phyloP scores from a whole-genome alignment of 2,329 filamentous ascomycete genomes.

The Thelonectria olida region DNA sequence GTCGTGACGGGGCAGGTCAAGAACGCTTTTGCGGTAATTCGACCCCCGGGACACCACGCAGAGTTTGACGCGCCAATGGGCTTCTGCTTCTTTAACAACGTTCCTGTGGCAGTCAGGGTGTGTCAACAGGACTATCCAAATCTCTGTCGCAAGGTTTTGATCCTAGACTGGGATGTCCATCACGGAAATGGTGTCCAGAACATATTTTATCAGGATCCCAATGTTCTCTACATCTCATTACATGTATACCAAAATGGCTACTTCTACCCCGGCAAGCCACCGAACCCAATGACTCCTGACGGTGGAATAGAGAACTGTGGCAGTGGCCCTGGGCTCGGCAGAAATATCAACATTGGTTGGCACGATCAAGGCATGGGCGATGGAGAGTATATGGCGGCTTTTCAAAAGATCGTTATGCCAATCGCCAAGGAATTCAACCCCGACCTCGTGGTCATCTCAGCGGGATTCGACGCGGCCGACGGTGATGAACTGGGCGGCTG shows the following conservation, averaged over 20 bases:
- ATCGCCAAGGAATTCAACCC: slow-evolving; percentile 93
- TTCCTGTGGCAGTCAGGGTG: slow-evolving; percentile 88
- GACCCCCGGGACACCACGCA: slow-evolving; percentile 94
- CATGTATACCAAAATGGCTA: slow-evolving; percentile 86
- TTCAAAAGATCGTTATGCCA: slow-evolving; percentile 96
- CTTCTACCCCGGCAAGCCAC: slow-evolving; percentile 82
- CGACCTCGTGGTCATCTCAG: slow-evolving; percentile 93
- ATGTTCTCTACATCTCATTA: slow-evolving; percentile 93
- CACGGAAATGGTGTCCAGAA: slow-evolving; percentile 94
- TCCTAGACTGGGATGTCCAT: slow-evolving; percentile 89
- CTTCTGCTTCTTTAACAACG: slow-evolving; percentile 98
- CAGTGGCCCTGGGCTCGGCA: slow-evolving; percentile 62
- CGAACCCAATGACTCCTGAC: slow-evolving; percentile 66
- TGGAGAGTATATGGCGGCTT: slow-evolving; percentile 95
- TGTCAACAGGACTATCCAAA: slow-evolving; percentile 86
- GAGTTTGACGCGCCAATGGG: slow-evolving; percentile 88
- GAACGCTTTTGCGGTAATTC: slow-evolving; percentile 94
- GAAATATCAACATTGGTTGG: slow-evolving; percentile 75
- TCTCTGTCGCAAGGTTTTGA: slow-evolving; percentile 85
- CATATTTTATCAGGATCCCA: slow-evolving; percentile 94
- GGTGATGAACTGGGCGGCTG: slow-evolving; percentile 94
- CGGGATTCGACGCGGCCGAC: slow-evolving; percentile 94
- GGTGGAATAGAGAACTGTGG: slow-evolving; percentile 70
- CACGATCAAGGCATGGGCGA: slow-evolving; percentile 86
- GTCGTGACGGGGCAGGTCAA: slow-evolving; percentile 85